Conservation (phyloP, 345 rosid genomes). For the Trapa bicornis region DNA sequence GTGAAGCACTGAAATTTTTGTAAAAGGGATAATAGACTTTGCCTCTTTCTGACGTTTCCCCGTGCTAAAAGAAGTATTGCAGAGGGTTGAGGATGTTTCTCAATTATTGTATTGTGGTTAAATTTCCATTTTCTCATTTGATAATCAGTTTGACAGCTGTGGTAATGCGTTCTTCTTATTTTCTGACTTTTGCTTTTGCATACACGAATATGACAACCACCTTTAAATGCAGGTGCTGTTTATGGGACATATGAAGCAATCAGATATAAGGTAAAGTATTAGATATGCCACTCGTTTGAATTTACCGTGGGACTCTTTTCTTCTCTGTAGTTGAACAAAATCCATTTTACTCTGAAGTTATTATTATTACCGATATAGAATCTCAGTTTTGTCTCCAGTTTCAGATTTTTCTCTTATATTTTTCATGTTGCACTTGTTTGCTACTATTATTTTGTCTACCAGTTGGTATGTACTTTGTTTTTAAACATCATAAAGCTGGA, state of each 20-base stretch:
- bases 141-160: background rate
- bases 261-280: conserved; percentile 27
- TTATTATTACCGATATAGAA: background rate
- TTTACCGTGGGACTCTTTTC: background rate
- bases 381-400: background rate
- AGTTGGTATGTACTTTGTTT: background rate
- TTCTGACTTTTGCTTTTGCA: background rate
- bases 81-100: no score
- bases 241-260: conserved; percentile 46
- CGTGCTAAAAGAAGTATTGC: background rate
- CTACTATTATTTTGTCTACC: background rate
- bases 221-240: conserved; percentile 31
- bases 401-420: background rate
- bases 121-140: no score
- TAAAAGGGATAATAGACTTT: background rate
- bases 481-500: background rate
- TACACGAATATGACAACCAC: background rate
- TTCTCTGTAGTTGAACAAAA: background rate
- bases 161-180: background rate
- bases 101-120: no score
- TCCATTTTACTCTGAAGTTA: background rate
- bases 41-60: background rate
- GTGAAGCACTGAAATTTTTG: no score
- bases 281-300: background rate
- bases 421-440: background rate